Evolutionary conservation across 139 green algal species (phyloP).

Genomic region (Micromonas pusilla): DNA sequence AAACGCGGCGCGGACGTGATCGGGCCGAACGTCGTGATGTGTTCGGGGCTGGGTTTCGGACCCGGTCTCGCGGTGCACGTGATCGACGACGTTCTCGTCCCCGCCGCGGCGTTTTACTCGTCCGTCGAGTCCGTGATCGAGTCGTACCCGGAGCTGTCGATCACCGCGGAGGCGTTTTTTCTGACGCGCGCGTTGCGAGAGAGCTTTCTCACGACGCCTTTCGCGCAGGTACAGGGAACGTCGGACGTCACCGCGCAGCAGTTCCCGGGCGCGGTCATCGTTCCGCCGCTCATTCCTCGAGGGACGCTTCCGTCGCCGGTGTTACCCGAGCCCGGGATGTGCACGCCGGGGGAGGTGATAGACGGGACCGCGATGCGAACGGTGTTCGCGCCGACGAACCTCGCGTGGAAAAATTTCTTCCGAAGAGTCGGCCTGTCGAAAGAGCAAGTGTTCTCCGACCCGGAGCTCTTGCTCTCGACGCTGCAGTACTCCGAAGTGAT

Average conservation of each 20-base stretch:
- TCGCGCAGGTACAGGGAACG: background rate
- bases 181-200: background rate
- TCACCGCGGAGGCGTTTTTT: background rate
- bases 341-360: background rate
- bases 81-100: background rate
- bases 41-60: no score
- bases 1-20: background rate
- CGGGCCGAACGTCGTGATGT: background rate
- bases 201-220: background rate
- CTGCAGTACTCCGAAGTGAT: background rate
- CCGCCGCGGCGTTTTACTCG: background rate
- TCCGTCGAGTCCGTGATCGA: background rate
- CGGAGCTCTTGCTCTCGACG: background rate
- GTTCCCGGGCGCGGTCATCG: background rate
- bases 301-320: background rate
- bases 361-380: background rate
- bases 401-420: background rate
- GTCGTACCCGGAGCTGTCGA: background rate
- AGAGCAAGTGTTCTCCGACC: background rate
- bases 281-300: background rate
- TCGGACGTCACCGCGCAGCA: background rate
- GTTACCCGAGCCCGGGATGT: background rate
- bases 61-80: background rate
- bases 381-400: background rate
- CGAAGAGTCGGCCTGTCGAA: background rate